These are phyloP conservation scores for Leptographium wingfieldii DNA, from an alignment of 2,329 filamentous ascomycete species.

Conservation along the genomic window DNA sequence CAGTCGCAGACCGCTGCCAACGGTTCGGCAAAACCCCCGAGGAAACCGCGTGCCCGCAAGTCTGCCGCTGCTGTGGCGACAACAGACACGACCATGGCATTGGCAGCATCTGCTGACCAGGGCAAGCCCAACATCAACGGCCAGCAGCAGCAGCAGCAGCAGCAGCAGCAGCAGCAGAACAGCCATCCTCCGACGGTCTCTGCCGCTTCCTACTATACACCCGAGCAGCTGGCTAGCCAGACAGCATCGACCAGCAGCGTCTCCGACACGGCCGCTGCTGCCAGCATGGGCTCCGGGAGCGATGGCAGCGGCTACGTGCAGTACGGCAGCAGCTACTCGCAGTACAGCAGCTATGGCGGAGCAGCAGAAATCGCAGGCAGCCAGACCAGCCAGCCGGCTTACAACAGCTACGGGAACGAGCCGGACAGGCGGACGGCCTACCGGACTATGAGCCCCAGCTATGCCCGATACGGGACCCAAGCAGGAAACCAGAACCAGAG, in stretches of 20 bases:
- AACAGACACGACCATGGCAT: not conserved
- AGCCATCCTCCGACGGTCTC: not conserved
- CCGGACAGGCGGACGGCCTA: not conserved
- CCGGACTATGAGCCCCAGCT: not conserved
- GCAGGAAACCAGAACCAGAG: not conserved
- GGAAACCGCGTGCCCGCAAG: conserved; percentile 4
- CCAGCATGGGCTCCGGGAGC: not conserved
- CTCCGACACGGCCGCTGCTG: not conserved
- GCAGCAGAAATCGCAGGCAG: conserved; percentile 12
- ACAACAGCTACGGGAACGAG: not conserved
- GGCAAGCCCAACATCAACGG: not conserved
- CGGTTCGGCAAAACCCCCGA: not conserved
- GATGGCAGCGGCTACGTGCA: not conserved
- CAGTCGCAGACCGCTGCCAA: not conserved
- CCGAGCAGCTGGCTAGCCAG: not conserved
- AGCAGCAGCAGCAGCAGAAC: not conserved
- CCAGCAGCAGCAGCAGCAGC: conserved; percentile 13
- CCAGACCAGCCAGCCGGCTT: conserved; percentile 5
- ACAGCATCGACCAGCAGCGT: not conserved
- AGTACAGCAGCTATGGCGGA: not conserved
- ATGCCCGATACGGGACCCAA: not conserved
- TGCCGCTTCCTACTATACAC: not conserved
- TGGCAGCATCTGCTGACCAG: not conserved
- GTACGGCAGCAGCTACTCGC: not conserved
- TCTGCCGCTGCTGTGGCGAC: not conserved